These are phyloP conservation scores for Clausena lansium DNA, from an alignment of 345 rosid species.

Conservation along the genomic window DNA sequence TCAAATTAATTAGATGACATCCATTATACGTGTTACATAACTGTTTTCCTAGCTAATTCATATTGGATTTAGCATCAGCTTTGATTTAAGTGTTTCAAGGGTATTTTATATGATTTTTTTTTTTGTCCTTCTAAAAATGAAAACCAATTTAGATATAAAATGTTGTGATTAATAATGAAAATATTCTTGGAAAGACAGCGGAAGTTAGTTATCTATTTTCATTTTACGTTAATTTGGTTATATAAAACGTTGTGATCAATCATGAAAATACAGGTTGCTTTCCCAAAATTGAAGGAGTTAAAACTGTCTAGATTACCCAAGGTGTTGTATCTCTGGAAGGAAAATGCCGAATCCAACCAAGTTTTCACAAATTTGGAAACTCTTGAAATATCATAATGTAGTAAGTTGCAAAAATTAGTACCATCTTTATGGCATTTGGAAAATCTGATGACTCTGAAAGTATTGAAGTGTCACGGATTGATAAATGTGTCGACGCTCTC, in stretches of 20 bases:
- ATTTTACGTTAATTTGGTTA: too few relatives aligned
- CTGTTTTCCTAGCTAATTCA: neutral
- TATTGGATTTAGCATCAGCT: neutral
- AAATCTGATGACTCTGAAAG: neutral
- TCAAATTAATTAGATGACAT: fast-evolving
- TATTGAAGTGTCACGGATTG: neutral
- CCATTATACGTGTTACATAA: too few relatives aligned
- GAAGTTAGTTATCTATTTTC: too few relatives aligned
- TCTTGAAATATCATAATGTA: neutral
- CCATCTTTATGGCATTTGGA: neutral
- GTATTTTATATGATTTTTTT: fast-evolving
- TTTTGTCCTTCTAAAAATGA: neutral
- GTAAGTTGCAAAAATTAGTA: too few relatives aligned
- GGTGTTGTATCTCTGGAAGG: neutral
- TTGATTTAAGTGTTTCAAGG: too few relatives aligned
- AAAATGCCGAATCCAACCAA: neutral
- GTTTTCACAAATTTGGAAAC: neutral
- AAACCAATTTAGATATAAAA: too few relatives aligned
- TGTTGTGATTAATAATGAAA: neutral
- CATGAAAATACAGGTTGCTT: neutral
- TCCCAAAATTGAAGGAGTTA: neutral
- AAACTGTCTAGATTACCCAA: neutral
- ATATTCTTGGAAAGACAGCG: too few relatives aligned
- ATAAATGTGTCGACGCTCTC: neutral
- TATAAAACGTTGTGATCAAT: too few relatives aligned